Evolutionary conservation across 192 early-diverging fungal species (phyloP), one percentile per base, ranked within the genome.

Genomic region (Entomortierella parvispora): DNA sequence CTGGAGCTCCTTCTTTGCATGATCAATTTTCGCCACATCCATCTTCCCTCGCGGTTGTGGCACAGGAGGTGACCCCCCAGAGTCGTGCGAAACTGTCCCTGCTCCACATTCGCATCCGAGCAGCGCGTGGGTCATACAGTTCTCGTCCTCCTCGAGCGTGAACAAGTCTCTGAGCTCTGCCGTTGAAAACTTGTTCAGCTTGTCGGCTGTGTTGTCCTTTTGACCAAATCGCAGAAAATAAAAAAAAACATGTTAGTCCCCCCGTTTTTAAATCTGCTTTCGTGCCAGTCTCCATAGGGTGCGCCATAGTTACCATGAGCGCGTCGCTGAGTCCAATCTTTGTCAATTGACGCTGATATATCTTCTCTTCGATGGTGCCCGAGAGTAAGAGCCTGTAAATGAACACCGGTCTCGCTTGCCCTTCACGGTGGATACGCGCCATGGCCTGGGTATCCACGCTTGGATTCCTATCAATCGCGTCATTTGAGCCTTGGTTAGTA

Each of bases 281-380:
- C n/a, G n/a, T n/a, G n/a, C n/a, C n/a, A n/a, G n/a, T n/a, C n/a
- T n/a, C n/a, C n/a, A n/a, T n/a, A n/a, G n/a, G n/a, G n/a, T n/a
- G n/a, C n/a, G n/a, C n/a, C n/a, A 12, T 33, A 40, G 42, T 40
- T 84, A 77, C 89, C 68, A 90, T 87, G 11, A 90, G 48, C 0
- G 79, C 60, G 49, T 88, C 87, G 59, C 87, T 88, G 2, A 90
- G 70, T 6, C 81, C 81, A 37, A 80, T 47, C 65, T 90, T 90
- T 5, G 83, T 86, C 40, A 90, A 60, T 62, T 90, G 89, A 1
- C 89, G 79, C 49, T 90, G 89, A 53, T 85, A 89, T 42, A 90
- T 90, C 52, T 82, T 80, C 58, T 89, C 88, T 66, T 85, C 80
- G 32, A 81, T 74, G 3, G 79, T 81, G 20, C 80, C 82, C 12